Base-by-base conservation (phyloP, 2,329 filamentous ascomycete genomes). In the Tolypocladium ovalisporum region DNA sequence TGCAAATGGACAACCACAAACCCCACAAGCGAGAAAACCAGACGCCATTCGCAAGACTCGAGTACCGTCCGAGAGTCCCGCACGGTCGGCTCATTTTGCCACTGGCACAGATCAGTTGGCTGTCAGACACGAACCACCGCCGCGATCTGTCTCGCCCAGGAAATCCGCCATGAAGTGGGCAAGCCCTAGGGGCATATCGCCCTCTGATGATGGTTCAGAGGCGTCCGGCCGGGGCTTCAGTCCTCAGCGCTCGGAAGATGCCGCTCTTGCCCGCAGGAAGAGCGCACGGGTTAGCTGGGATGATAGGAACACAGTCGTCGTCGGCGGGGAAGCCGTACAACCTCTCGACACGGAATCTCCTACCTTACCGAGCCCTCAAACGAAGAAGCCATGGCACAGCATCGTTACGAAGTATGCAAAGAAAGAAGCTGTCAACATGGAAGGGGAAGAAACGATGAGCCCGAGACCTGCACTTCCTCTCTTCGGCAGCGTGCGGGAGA, bases 231-330 rank as follows among this genome's bases (percentile, higher is more conserved):
- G 64, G 52, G 62, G 57, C 32, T 62, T 63, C 37, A 66, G 64
- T 15, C 62, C 64, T 19, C 63, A 59, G 6, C 54, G 55, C 5
- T 65, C 67, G 8, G 74, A 78, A 2, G 79, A 81, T 13, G 32
- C 64, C 1, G 54, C 64, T 2, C 36, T 69, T 1, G 64, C 71
- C 22, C 76, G 82, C 59, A 90, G 84, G 71, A 90, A 87, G 70
- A 81, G 78, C 42, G 81, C 82, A 1, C 79, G 88, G 29, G 88
- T 92, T 52, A 96, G 90, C 72, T 97, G 91, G 66, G 86, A 90
- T 61, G 87, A 90, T 54, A 79, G 80, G 37, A 77, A 72, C n/a
- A 80, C 78, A 10, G 72, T 80, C 12, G 72, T 83, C 2, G 76
- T 83, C 27, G 80, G 78, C 8, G n/a, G n/a, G n/a, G 76, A 83